Base-by-base conservation (phyloP, 371 early-diverging fungal genomes). In the Choanephora cucurbitarum region DNA sequence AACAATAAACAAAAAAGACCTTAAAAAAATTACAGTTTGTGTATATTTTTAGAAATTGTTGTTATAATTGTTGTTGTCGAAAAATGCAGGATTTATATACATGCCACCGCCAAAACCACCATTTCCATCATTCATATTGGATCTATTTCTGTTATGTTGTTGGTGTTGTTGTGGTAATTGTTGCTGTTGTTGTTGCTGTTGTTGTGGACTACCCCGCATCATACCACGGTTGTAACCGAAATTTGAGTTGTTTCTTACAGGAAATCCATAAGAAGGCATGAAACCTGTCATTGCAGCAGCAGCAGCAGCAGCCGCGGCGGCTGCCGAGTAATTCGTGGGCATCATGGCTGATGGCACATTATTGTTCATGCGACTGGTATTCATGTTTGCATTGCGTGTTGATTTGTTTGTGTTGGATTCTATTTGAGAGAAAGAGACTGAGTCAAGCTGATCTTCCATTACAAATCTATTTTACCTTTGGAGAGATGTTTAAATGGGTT, bases 51-150 rank as follows among this genome's bases (percentile, higher is more conserved):
- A 28, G 28, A 28, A 28, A 28, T 28, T 28, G 7, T 51, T 53
- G 34, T 45, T 62, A 56, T 34, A 65, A 59, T 41, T 73, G 70
- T 32, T 73, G 70, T 32, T 72, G 70, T 28, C 79, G 52, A 79
- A 79, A 51, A 79, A 79, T 34, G 79, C 79, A 10, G 79, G 79
- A 62, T 79, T 79, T 57, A 79, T 67, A 48, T 79, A 75, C 67
- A 75, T 73, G 44, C 75, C 37, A 6, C 37, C 37, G 10, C 37
- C 14, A 37, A 37, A 37, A 6, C 37, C 37, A 37, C 14, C 37
- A 7, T 50, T 53, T n/a, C 56, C 28, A 28, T 28, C 28, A 28
- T 28, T 28, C 28, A 28, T 28, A 7, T 75, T 49, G 43, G 45
- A 33, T 42, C 57, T 55, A 54, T 58, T 52, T 58, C 62, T 33